These are phyloP conservation scores for Aspergillus ochraceoroseus DNA, from an alignment of 2,329 filamentous ascomycete genomes.

Conservation along the genomic window DNA sequence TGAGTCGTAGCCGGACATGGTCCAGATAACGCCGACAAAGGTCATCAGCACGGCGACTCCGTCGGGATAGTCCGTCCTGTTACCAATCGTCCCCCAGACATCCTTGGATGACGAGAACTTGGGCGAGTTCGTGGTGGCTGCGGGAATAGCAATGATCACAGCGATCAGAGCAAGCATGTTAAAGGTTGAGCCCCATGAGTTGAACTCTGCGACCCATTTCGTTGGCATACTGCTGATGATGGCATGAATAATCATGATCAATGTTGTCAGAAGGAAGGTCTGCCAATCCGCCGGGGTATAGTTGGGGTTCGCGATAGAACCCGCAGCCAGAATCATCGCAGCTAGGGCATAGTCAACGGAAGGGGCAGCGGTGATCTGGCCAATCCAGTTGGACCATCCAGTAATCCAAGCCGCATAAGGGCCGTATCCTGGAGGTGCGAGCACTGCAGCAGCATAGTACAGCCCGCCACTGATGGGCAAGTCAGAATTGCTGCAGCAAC, in stretches of 20 bases:
- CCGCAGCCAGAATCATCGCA: constrained; percentile 67
- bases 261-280: constrained; percentile 61
- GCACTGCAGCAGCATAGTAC: constrained; percentile 68
- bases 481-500: background rate
- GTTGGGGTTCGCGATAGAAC: constrained; percentile 61
- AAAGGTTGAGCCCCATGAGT: constrained; percentile 64
- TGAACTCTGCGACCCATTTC: constrained; percentile 64
- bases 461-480: constrained; percentile 53
- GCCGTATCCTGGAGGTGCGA: constrained; percentile 62
- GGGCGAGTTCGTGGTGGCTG: constrained; percentile 53
- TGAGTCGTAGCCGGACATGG: constrained; percentile 62
- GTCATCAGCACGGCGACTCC: constrained; percentile 66
- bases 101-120: constrained; percentile 55
- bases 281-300: constrained; percentile 64
- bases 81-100: constrained; percentile 63
- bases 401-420: constrained; percentile 65
- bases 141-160: constrained; percentile 65
- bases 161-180: constrained; percentile 64
- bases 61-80: constrained; percentile 62
- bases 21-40: constrained; percentile 67
- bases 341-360: constrained; percentile 63
- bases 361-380: constrained; percentile 62
- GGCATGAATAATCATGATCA: constrained; percentile 64
- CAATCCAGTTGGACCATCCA: constrained; percentile 66
- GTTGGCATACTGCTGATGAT: constrained; percentile 67